Evolutionary conservation across 2,329 filamentous ascomycete species (phyloP), one percentile per base, ranked within the genome.

Genomic region (Biscogniauxia sp.): DNA sequence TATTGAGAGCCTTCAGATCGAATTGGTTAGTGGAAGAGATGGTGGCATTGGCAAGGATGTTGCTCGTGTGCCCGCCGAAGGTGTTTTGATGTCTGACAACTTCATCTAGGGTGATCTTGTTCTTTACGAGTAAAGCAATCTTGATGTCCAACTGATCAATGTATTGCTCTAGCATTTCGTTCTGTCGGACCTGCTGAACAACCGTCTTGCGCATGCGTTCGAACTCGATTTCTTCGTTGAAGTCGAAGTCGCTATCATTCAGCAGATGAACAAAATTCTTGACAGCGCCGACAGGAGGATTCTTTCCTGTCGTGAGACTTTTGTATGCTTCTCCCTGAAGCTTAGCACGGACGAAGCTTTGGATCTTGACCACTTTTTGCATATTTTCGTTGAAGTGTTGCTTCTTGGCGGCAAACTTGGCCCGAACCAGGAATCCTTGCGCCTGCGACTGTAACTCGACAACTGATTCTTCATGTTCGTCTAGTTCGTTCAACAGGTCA

Each of bases 141-240:
- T 99, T 99, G 81, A 99, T 97, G 73, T 99, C 96, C 41, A 99
- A 85, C 74, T 99, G 95, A 70, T 97, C 93, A 68, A 99, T 97
- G 72, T 99, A 99, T 74, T 97, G 93, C 77, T 99, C 95, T 49
- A 96, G 87, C 80, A 96, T 88, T 77, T 99, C 95, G 71, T 99
- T 99, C 69, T 97, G 93, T 54, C 94, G 89, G 9, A 99, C 95
- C 73, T 98, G 93, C 73, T 98, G 93, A 6, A 99, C 93, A 17
- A 99, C 95, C 3, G 92, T 96, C 80, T 98, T 97, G 57, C 96
- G 87, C 72, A 98, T 81, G 54, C 93, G 87, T 76, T 99, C 95
- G 67, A 98, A 97, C 73, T 99, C 95, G 56, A 99, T 89, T 74
- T 99, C 95, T 74, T 98, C 94, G 73, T 99, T 96, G 77, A 99